Base-by-base conservation (phyloP, 805 yeast species). In the Yarrowia yakushimensis region DNA sequence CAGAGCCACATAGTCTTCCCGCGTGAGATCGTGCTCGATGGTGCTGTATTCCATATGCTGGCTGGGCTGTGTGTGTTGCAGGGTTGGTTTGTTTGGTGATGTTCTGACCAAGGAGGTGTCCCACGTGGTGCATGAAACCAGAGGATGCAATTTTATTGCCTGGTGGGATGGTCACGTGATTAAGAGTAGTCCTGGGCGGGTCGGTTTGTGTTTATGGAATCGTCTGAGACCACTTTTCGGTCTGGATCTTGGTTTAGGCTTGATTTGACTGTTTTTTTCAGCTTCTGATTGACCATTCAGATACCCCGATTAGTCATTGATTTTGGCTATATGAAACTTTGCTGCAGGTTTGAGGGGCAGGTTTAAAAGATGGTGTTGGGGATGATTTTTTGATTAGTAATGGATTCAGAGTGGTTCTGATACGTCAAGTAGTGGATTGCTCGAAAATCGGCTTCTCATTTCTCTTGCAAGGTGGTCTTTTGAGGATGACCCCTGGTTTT, bases 1-100 rank as follows among this genome's bases (percentile, higher is more conserved):
- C 18, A 70, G 64, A 13, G 69, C 57, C 31, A 67, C 63, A 63
- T 65, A 73, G 28, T 71, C 74, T 13, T 67, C 57, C 17, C 30
- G 28, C 22, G 64, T 34, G 7, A 67, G 68, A 15, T 45, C 57
- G 27, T 18, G 31, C 37, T 59, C 46, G 28, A 59, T 59, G 20
- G 42, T 28, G 23, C 60, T 28, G 45, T 43, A 50, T 17, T 41
- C 63, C 52, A 62, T 37, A 48, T 39, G 48, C 30, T 22, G 36
- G 42, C 18, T 50, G 57, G n/a, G n/a, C n/a, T n/a, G n/a, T n/a
- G 20, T n/a, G 11, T 6, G 13, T 36, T 13, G 17, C 17, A 36
- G n/a, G 7, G 15, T 48, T 22, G 42, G 13, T 8, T 3, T 22
- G n/a, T 50, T 31, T 50, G 59, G 59, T 13, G 42, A 45, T 45